These are phyloP conservation scores for Lactarius sp. DNA, from an alignment of 768 basidiomycete genomes.

Conservation along the genomic window DNA sequence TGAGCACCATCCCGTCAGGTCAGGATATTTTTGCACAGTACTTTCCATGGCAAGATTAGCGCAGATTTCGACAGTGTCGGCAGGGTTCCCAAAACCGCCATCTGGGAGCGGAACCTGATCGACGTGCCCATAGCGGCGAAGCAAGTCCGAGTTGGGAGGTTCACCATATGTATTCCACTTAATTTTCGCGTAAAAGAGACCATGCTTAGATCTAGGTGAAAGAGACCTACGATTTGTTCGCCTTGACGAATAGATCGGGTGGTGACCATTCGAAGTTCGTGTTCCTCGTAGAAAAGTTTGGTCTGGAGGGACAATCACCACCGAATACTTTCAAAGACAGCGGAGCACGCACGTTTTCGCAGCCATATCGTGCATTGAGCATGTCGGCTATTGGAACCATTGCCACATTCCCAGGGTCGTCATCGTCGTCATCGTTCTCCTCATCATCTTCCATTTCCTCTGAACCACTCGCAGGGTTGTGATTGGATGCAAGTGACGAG, in stretches of 20 bases:
- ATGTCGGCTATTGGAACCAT: constrained; percentile 98
- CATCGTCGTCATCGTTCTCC: constrained; percentile 44
- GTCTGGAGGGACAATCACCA: constrained; percentile 46
- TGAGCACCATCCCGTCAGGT: constrained; percentile 22
- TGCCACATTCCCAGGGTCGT: constrained; percentile 60
- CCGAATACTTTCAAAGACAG: background rate
- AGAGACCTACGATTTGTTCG: constrained; percentile 74
- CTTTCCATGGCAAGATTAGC: constrained; percentile 61
- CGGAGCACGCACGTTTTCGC: constrained; percentile 65
- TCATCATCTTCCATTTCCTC: constrained; percentile 32
- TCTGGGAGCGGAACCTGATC: constrained; percentile 60
- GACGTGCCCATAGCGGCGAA: constrained; percentile 93
- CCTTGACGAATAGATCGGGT: constrained; percentile 70
- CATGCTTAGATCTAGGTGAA: background rate
- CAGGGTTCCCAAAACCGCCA: constrained; percentile 60
- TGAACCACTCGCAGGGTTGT: constrained; percentile 35
- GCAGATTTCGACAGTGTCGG: constrained; percentile 71
- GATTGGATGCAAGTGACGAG: constrained; percentile 10
- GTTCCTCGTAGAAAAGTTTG: constrained; percentile 75
- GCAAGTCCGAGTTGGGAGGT: constrained; percentile 85
- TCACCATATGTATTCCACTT: constrained; percentile 97
- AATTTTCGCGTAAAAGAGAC: background rate
- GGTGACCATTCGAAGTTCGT: constrained; percentile 69
- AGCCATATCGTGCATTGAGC: constrained; percentile 82
- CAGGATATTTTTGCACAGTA: constrained; percentile 27